phyloP scores from a whole-genome alignment of 805 yeast species.

The Cyberlindnera lachancei region DNA sequence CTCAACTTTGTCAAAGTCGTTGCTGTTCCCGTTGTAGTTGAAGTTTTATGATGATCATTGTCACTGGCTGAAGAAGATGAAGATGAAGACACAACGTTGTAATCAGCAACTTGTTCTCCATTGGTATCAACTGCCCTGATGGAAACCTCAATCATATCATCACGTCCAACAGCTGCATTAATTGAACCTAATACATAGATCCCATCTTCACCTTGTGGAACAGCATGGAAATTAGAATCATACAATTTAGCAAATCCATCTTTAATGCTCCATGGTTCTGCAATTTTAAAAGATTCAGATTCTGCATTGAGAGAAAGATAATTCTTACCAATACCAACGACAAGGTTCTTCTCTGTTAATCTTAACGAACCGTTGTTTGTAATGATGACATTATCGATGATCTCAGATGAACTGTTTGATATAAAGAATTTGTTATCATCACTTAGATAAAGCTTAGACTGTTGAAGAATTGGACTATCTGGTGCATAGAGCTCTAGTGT shows the following conservation, averaged over 20 bases:
- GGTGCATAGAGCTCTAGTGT: slow-evolving; percentile 8
- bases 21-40: neutral
- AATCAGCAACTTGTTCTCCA: slow-evolving; percentile 3
- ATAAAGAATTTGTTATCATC: slow-evolving; percentile 4
- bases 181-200: slow-evolving; percentile 12
- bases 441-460: slow-evolving; percentile 17
- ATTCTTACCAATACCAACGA: slow-evolving; percentile 15
- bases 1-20: neutral
- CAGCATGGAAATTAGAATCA: slow-evolving; percentile 15
- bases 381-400: slow-evolving; percentile 1
- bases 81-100: slow-evolving; percentile 3
- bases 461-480: slow-evolving; percentile 13
- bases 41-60: no score
- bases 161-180: slow-evolving; percentile 13
- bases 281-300: slow-evolving; percentile 6
- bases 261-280: slow-evolving; percentile 10
- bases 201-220: slow-evolving; percentile 13
- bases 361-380: slow-evolving; percentile 7
- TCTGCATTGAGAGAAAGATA: slow-evolving; percentile 7
- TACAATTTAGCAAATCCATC: slow-evolving; percentile 13
- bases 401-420: slow-evolving; percentile 2
- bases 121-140: slow-evolving; percentile 6
- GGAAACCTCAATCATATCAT: slow-evolving; percentile 4
- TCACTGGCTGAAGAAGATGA: neutral
- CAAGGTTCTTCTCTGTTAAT: slow-evolving; percentile 1